Evolutionary conservation across 129 eudicot species (phyloP), one percentile per base, ranked within the genome.

Genomic region (Rutidosis leptorrhynchoides): DNA sequence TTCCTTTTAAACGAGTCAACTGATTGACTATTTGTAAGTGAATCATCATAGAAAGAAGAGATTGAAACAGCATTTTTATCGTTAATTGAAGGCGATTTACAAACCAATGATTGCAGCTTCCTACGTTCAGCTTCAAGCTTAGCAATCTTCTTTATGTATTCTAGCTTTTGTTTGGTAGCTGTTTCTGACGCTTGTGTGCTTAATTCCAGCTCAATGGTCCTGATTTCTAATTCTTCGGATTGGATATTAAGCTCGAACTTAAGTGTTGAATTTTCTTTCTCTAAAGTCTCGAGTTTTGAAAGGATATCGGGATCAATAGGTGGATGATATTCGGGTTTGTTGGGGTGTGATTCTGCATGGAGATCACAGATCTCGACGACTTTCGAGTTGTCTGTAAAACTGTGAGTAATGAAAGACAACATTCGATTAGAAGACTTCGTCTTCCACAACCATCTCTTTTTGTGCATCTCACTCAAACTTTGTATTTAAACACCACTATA

Each of bases 121-220:
- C 90, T 70, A 68, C 90, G 81, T 74, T 89, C 96, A 7, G 90
- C 86, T 71, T 89, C 96, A 52, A 89, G 90, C 82, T 83, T 86
- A 1, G 86, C 88, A 37, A 83, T 83, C 79, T 79, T 89, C 70
- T 86, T 89, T 27, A 85, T 89, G 77, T 86, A 81, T 73, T 89
- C 96, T 62, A 89, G 62, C 68, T 89, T 88, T 65, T 79, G 83
- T 76, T 86, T 89, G 72, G 90, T 89, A 53, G 88, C 94, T 5
- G 64, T 46, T 80, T 89, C 96, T 3, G 96, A 95, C 48, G 96
- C 95, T 68, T 82, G 85, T 19, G 84, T 83, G 79, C 95, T 89
- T 60, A 89, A 78, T 61, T 89, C 95, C 71, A 88, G 78, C 77
- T 89, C 96, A 42, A 89, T 79, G 17, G 84, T 83, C 64, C 80